phyloP scores from a whole-genome alignment of 2,329 filamentous ascomycete genomes.

The Stagonosporopsis rhizophila region DNA sequence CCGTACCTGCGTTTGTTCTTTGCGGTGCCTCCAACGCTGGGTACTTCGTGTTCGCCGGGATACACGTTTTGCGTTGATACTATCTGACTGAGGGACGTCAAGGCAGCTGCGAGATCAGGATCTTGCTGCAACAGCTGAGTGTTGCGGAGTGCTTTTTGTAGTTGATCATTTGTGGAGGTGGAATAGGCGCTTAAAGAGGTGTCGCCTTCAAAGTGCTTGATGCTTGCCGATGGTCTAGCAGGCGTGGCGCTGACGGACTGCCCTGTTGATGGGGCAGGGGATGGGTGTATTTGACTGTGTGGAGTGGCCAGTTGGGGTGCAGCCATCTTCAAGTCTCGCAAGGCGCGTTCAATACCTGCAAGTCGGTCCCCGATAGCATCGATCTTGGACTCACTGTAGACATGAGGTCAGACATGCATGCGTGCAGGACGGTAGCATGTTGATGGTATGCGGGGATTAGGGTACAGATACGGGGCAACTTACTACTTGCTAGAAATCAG shows the following conservation, averaged over 20 bases:
- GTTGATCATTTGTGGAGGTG: conserved; percentile 15
- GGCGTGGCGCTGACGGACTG: conserved; percentile 44
- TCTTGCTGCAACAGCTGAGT: conserved; percentile 14
- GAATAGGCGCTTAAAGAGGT: conserved; percentile 17
- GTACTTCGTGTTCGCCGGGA: conserved; percentile 6
- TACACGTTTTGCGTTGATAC: conserved; percentile 14
- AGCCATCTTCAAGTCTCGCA: conserved; percentile 20
- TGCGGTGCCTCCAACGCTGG: background rate
- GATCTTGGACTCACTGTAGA: conserved; percentile 48
- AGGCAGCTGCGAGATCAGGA: conserved; percentile 15
- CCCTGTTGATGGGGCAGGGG: conserved; percentile 8
- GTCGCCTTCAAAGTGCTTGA: conserved; percentile 27
- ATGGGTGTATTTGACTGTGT: background rate
- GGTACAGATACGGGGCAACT: too few relatives aligned
- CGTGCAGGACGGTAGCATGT: background rate
- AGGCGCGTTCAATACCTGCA: conserved; percentile 38
- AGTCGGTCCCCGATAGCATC: conserved; percentile 42
- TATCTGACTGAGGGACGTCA: conserved; percentile 20
- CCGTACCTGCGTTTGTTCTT: conserved; percentile 2
- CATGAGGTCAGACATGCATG: background rate
- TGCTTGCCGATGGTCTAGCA: conserved; percentile 36
- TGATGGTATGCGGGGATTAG: too few relatives aligned
- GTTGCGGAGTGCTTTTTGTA: conserved; percentile 14
- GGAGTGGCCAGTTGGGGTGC: background rate
- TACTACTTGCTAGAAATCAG: conserved; percentile 51